phyloP scores from a whole-genome alignment of 305 asterid species.

The Solanum hybrid region DNA sequence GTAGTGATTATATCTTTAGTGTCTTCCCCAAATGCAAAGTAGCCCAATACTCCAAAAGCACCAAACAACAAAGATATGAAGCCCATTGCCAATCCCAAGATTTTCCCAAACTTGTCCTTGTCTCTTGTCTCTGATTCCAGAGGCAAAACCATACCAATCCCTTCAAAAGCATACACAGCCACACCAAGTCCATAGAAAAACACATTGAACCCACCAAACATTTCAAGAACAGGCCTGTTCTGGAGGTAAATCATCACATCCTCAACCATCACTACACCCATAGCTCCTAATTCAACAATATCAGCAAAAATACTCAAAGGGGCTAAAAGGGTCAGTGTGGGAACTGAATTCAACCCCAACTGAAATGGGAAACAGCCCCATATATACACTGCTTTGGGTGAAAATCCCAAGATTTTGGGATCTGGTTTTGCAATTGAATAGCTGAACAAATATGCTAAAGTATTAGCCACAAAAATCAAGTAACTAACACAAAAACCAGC shows the following conservation, averaged over 20 bases:
- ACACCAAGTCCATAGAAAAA: conserved; percentile 20
- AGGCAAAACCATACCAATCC: conserved; percentile 19
- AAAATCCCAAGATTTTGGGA: conserved; percentile 2
- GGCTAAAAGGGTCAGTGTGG: conserved; percentile 18
- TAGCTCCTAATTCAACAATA: conserved; percentile 18
- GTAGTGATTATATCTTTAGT: conserved; percentile 17
- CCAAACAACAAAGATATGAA: conserved; percentile 14
- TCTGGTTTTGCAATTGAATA: not conserved
- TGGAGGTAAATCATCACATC: conserved; percentile 9
- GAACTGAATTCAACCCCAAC: conserved; percentile 17
- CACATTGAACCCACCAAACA: conserved; percentile 12
- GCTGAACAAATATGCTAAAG: conserved; percentile 4
- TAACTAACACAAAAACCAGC: conserved; percentile 12
- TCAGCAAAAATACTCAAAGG: conserved; percentile 23
- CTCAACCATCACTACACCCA: conserved; percentile 20
- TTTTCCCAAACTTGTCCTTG: conserved; percentile 11
- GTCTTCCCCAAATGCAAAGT: conserved; percentile 13
- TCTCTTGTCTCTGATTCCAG: conserved; percentile 18
- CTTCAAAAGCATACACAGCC: conserved; percentile 22
- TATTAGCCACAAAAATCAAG: conserved; percentile 11
- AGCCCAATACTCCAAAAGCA: conserved; percentile 12
- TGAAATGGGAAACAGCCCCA: conserved; percentile 22
- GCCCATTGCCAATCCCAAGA: conserved; percentile 9
- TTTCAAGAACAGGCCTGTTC: conserved; percentile 5
- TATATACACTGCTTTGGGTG: conserved; percentile 1